phyloP scores from a whole-genome alignment of 805 yeast genomes.

The Candida namnaoensis region DNA sequence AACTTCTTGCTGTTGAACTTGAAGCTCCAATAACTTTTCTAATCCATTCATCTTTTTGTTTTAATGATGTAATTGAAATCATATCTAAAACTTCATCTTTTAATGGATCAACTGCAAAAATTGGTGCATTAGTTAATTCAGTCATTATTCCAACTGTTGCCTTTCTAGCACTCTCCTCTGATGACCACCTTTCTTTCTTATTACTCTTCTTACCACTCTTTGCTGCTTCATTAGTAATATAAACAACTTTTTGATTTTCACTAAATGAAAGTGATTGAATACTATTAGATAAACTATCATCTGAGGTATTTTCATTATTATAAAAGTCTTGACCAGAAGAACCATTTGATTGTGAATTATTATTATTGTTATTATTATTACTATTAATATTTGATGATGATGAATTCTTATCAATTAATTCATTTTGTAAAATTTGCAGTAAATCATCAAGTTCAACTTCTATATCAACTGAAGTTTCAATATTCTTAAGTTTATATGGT shows the following conservation, averaged over 20 bases:
- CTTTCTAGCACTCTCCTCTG: slow-evolving; percentile 63
- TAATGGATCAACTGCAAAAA: slow-evolving; percentile 66
- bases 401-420: slow-evolving; percentile 8
- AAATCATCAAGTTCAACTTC: slow-evolving; percentile 73
- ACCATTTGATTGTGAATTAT: slow-evolving; percentile 1
- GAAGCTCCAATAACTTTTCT: slow-evolving; percentile 78
- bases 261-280: slow-evolving; percentile 20
- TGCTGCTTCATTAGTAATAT: slow-evolving; percentile 75
- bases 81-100: slow-evolving; percentile 81
- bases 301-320: slow-evolving; percentile 12
- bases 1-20: slow-evolving; percentile 74
- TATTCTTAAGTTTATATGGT: slow-evolving; percentile 64
- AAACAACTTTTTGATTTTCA: slow-evolving; percentile 45
- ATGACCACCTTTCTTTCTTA: slow-evolving; percentile 67
- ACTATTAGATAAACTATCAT: slow-evolving; percentile 12
- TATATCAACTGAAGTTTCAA: slow-evolving; percentile 49
- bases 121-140: slow-evolving; percentile 56
- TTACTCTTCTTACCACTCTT: slow-evolving; percentile 68
- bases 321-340: slow-evolving; percentile 13
- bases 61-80: slow-evolving; percentile 68
- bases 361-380: neutral
- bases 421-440: slow-evolving; percentile 30
- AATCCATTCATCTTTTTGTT: slow-evolving; percentile 67
- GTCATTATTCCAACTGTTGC: slow-evolving; percentile 48
- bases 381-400: neutral